Conservation (phyloP, 331 rosid species). For the Ulmus americana region DNA sequence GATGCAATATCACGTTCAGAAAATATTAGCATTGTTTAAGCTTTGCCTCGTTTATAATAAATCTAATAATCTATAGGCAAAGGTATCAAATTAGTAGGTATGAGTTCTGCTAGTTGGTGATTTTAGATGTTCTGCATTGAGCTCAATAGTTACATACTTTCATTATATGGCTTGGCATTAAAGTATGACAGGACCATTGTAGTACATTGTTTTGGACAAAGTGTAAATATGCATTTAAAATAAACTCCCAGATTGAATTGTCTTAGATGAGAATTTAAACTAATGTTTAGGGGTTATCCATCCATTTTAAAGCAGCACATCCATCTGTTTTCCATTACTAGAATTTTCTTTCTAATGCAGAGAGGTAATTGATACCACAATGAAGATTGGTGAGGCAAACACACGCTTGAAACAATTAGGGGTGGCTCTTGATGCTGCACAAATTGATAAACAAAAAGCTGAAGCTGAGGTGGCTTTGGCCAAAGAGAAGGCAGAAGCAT, state of each 20-base stretch:
- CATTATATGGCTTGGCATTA: too few species aligned
- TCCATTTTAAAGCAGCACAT: background rate
- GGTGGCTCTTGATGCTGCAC: conserved; percentile 73
- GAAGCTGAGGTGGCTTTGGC: conserved; percentile 64
- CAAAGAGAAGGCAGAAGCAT: conserved; percentile 53
- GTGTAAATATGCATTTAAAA: too few species aligned
- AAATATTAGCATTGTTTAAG: too few species aligned
- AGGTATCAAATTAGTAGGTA: too few species aligned
- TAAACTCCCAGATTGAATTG: background rate
- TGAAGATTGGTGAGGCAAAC: conserved; percentile 65
- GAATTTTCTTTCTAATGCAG: conserved; percentile 46
- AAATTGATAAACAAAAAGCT: conserved; percentile 52
- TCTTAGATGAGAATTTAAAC: background rate
- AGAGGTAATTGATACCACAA: conserved; percentile 58
- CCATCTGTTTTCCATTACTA: conserved; percentile 3
- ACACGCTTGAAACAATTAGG: conserved; percentile 69
- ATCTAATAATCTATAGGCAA: too few species aligned
- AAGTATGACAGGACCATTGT: too few species aligned
- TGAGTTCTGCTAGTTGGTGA: too few species aligned
- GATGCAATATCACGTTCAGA: too few species aligned
- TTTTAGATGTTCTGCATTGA: too few species aligned
- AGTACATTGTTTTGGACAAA: too few species aligned
- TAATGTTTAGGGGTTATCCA: background rate
- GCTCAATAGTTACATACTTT: too few species aligned
- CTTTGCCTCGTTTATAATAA: too few species aligned